Conservation (phyloP, 495 filamentous ascomycete species). For the Neurospora sp. region DNA sequence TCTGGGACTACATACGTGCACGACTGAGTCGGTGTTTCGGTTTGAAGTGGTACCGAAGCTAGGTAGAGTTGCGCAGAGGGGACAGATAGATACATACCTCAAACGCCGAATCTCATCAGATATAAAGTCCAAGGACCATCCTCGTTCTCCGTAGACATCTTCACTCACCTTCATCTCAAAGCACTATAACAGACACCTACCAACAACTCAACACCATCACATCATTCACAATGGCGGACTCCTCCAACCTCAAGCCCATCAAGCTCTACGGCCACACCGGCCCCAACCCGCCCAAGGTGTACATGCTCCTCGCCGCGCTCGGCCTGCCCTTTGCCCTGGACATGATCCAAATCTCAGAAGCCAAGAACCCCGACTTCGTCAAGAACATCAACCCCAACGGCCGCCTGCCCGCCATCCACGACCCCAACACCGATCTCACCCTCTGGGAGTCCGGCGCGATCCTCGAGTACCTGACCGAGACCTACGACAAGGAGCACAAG, state of each 20-base stretch:
- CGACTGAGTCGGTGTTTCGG: neutral
- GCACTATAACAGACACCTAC: neutral
- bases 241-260: conserved; percentile 22
- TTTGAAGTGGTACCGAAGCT: neutral
- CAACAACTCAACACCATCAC: neutral
- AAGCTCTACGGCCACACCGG: conserved; percentile 24
- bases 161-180: neutral
- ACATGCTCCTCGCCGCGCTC: conserved; percentile 54
- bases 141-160: neutral
- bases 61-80: neutral
- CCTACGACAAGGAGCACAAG: conserved; percentile 55
- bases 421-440: conserved; percentile 55
- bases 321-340: conserved; percentile 42
- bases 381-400: conserved; percentile 60
- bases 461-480: conserved; percentile 58
- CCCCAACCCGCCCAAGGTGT: conserved; percentile 47
- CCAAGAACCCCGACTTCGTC: conserved; percentile 48
- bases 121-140: neutral
- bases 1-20: neutral
- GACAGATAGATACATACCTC: neutral
- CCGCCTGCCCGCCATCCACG: conserved; percentile 51
- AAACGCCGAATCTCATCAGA: neutral
- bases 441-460: conserved; percentile 71
- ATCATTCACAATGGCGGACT: neutral
- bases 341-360: conserved; percentile 30